Evolutionary conservation across 2,329 filamentous ascomycete genomes (phyloP).

Genomic region (Tolypocladium capitatum): DNA sequence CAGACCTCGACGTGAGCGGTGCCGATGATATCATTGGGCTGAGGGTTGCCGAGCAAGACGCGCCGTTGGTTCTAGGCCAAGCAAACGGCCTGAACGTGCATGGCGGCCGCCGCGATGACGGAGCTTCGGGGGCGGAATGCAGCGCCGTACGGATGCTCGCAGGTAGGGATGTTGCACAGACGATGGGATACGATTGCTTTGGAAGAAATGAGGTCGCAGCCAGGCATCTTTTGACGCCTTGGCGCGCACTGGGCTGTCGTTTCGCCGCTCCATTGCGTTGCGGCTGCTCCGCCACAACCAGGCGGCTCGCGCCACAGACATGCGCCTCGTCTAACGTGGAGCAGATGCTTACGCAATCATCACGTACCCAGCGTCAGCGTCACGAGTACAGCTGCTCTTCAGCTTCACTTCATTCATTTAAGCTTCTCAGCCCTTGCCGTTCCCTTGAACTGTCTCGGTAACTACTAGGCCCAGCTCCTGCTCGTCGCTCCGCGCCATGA

Average conservation of each 20-base stretch:
- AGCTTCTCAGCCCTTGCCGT: not conserved
- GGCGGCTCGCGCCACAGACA: not conserved
- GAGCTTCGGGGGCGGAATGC: not conserved
- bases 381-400: not conserved
- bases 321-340: not conserved
- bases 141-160: not conserved
- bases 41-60: not conserved
- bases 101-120: not conserved
- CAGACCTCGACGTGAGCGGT: not conserved
- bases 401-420: too few species aligned
- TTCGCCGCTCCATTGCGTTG: not conserved
- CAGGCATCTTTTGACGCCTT: not conserved
- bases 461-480: not conserved
- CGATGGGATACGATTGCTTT: not conserved
- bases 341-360: too few species aligned
- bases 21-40: conserved; percentile 3
- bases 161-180: not conserved
- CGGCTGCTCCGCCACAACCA: not conserved
- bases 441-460: not conserved
- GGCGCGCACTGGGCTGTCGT: too few species aligned
- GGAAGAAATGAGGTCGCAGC: not conserved
- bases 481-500: conserved; percentile 4
- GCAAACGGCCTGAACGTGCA: not conserved
- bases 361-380: too few species aligned
- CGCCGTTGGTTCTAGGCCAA: not conserved